Base-by-base conservation (phyloP, 306 rosid genomes). In the Hippophae gyantsensis region DNA sequence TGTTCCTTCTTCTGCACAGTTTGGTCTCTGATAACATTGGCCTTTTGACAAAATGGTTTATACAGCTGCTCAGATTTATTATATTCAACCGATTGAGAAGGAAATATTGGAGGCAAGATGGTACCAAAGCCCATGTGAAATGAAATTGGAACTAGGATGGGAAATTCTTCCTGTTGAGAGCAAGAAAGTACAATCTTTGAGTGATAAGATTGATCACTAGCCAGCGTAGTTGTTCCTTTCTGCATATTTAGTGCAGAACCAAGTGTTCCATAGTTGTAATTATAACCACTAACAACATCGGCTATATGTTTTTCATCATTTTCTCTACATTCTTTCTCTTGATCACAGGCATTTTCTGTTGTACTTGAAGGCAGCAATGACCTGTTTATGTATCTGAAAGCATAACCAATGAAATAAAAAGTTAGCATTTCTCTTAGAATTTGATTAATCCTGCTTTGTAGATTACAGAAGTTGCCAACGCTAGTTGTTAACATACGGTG, bases 321-420 rank as follows among this genome's bases (percentile, higher is more conserved):
- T 52, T 77, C 51, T 70, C 65, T 77, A 25, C 60, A 69, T 62
- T 76, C 90, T 65, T 72, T 84, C 66, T 71, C 82, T 53, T 74
- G 86, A 64, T 77, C 64, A 47, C 57, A 43, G 47, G 63, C 72
- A 66, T 73, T 72, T 50, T 51, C 43, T 25, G 70, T 71, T 14
- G 68, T 70, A 50, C 74, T 75, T 38, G 73, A 72, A n/a, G 76
- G 65, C 63, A 73, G 85, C 68, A 76, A 60, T 58, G 80, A 79
- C 78, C 66, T 78, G 79, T 66, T 85, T 14, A 78, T 77, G 77
- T 88, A 93, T 81, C 99, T 93, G 85, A 79, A 77, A 14, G 65
- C 71, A 38, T 44, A 32, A 57, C 56, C 66, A 49, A 60, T 23
- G 53, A 63, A 72, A 57, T 42, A 18, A 18, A 18, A 18, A 27